phyloP scores from a whole-genome alignment of 2,329 filamentous ascomycete genomes.

The Trichoderma citrinoviride region DNA sequence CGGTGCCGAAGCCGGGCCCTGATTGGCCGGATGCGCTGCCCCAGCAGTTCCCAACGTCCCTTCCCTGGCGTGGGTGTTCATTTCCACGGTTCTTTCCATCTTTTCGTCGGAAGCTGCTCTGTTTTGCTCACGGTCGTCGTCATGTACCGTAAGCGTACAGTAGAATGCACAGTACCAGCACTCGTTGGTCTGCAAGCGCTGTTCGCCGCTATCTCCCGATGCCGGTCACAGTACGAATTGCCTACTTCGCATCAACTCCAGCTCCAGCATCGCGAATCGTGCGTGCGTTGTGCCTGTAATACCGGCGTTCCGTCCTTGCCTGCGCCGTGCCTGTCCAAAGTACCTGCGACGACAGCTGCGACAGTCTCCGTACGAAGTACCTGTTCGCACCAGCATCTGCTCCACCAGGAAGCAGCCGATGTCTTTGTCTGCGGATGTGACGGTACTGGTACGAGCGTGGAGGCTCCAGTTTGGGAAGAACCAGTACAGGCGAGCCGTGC shows the following conservation, averaged over 20 bases:
- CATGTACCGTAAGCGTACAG: not conserved
- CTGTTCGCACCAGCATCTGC: too few species aligned
- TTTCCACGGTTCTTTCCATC: not conserved
- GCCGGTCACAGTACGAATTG: too few species aligned
- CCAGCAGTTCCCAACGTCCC: conserved; percentile 14
- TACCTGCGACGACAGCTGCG: too few species aligned
- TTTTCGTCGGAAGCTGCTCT: conserved; percentile 12
- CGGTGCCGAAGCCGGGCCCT: not conserved
- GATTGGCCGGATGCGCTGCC: not conserved
- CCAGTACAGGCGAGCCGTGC: not conserved
- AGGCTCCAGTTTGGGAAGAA: not conserved
- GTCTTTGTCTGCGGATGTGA: not conserved
- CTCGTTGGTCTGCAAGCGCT: not conserved
- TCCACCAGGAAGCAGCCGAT: too few species aligned
- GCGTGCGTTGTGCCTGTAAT: too few species aligned
- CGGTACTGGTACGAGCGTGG: not conserved
- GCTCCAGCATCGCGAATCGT: too few species aligned
- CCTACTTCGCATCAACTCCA: too few species aligned
- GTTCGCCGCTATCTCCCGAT: too few species aligned
- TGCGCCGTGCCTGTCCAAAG: too few species aligned
- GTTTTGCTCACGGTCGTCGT: not conserved
- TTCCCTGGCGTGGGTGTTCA: not conserved
- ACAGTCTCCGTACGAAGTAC: too few species aligned
- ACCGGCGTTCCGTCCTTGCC: too few species aligned
- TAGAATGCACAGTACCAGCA: not conserved